These are phyloP conservation scores for Endoconidiophora laricicola DNA, from an alignment of 2,329 filamentous ascomycete species.

Conservation along the genomic window DNA sequence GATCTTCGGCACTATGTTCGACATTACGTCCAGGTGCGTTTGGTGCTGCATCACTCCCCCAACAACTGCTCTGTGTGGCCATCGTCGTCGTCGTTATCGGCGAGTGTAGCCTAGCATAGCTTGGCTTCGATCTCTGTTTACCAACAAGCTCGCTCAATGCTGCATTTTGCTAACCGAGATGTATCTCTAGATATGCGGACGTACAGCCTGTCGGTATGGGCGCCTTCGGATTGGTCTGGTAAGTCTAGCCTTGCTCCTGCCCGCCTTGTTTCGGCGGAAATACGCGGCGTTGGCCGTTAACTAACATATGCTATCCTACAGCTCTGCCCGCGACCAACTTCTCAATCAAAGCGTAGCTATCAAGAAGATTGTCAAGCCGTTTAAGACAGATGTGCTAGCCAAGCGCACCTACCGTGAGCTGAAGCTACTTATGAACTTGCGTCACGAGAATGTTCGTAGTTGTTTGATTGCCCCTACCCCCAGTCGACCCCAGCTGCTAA, in stretches of 20 bases:
- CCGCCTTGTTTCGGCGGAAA: too few relatives aligned
- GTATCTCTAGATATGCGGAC: conserved; percentile 64
- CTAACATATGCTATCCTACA: conserved; percentile 22
- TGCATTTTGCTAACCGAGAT: background rate
- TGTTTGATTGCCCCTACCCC: background rate
- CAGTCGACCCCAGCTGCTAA: background rate
- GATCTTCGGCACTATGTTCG: conserved; percentile 98
- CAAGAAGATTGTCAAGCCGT: conserved; percentile 99
- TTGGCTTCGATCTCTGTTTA: background rate
- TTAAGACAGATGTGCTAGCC: conserved; percentile 94
- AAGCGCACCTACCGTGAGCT: conserved; percentile 96
- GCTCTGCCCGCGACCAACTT: conserved; percentile 94
- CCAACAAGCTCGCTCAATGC: background rate
- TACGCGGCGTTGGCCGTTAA: background rate
- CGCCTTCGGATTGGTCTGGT: conserved; percentile 97
- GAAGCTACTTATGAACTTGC: conserved; percentile 90
- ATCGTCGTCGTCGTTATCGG: too few relatives aligned
- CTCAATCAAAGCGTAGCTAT: conserved; percentile 93
- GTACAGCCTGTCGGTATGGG: conserved; percentile 98
- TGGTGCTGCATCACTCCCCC: background rate
- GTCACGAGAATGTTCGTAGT: conserved; percentile 72
- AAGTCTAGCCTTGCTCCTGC: conserved; percentile 20
- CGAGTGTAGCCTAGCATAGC: too few relatives aligned
- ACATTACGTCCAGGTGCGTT: conserved; percentile 88
- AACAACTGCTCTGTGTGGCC: background rate